Base-by-base conservation (phyloP, 495 filamentous ascomycete genomes). In the Penicillium bialowiezense region DNA sequence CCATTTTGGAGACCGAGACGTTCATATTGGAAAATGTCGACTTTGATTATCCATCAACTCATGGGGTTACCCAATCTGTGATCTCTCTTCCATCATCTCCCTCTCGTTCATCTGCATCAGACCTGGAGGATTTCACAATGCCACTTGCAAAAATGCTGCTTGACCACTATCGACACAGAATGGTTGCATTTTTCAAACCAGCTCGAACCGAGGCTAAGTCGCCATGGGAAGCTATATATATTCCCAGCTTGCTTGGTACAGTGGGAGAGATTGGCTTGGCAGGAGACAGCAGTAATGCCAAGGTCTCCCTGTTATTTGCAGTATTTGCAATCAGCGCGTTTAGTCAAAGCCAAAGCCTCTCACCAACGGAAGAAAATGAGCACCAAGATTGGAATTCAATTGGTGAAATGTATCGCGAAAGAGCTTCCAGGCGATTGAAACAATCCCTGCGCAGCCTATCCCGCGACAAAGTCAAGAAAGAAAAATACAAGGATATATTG, bases 191-290 rank as follows among this genome's bases (percentile, higher is more conserved):
- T n/a, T 45, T 35, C 19, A 33, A 29, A n/a, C 42, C 42, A 2
- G 42, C 42, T 8, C 42, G 42, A n/a, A 19, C 23, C 12, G 33
- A n/a, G 19, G n/a, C 29, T 2, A 33, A 45, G 29, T 45, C 29
- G 15, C 42, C 42, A 17, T 45, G 42, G 42, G 42, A 45, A 34
- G 23, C 42, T 17, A 33, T 45, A 7, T 45, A 45, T 26, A 45
- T 45, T 23, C 42, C 42, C 8, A 45, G 42, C 17, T 13, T 45
- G 5, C 14, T 45, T 10, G 24, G 29, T n/a, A 32, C 42, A 3
- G 19, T 33, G 18, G 42, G 42, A n/a, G 42, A 45, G 12, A 45
- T 45, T 23, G 31, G 31, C 13, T 19, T 34, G 3, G 14, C 29
- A 1, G 42, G 42, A 12, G 29, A 35, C 13, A 34, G 42, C 29